phyloP scores from a whole-genome alignment of 75 land plant genomes.

The Sequoiadendron giganteum region DNA sequence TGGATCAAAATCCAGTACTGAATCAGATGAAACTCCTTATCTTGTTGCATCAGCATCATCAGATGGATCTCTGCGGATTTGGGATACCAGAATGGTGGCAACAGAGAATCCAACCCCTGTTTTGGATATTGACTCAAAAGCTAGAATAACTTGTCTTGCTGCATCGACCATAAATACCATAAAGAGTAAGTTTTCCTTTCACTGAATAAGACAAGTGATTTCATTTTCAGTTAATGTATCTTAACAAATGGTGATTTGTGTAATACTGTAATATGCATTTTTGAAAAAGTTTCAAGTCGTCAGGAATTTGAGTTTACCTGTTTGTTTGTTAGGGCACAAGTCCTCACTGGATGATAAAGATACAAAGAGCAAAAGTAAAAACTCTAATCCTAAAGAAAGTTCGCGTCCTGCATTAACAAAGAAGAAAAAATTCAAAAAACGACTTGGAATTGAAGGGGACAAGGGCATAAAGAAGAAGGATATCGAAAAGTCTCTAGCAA shows the following conservation, averaged over 20 bases:
- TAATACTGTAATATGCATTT: neutral
- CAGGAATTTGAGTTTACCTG: neutral
- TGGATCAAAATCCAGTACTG: conserved; percentile 23
- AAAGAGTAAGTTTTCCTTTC: conserved; percentile 49
- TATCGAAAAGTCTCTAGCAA: neutral
- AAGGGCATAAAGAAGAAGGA: neutral
- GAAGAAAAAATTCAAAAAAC: neutral
- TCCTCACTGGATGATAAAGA: neutral
- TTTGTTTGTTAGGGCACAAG: neutral
- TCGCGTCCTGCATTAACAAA: neutral
- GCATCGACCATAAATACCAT: conserved; percentile 34
- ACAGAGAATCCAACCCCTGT: conserved; percentile 54
- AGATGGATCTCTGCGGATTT: conserved; percentile 81
- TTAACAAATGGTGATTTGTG: neutral
- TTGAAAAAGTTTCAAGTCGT: neutral
- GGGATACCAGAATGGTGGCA: conserved; percentile 77
- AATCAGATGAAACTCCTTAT: conserved; percentile 34
- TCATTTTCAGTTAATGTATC: neutral
- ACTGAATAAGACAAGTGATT: neutral
- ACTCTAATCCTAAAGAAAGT: neutral
- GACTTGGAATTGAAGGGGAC: neutral
- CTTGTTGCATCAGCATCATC: conserved; percentile 89
- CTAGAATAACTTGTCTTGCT: conserved; percentile 93
- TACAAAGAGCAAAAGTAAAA: neutral
- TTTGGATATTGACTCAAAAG: conserved; percentile 66